phyloP scores from a whole-genome alignment of 139 green algal species.

The Helicosporidium sp. region DNA sequence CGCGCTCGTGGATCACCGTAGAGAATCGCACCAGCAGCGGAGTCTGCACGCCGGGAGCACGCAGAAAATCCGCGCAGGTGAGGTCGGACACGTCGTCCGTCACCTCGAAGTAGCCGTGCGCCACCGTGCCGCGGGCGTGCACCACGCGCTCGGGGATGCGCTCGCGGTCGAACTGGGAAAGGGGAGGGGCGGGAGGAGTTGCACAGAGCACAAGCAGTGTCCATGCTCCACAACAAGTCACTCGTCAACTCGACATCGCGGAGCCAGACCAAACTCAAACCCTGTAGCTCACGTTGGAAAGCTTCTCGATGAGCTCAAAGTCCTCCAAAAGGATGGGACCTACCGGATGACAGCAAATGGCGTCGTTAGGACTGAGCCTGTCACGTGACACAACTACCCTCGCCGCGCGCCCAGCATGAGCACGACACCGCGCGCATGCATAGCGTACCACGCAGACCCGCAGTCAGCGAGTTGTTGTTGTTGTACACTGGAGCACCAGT shows the following conservation, averaged over 20 bases:
- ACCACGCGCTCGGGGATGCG: slow-evolving; percentile 89
- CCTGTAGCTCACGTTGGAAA: slow-evolving; percentile 44
- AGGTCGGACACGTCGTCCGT: slow-evolving; percentile 87
- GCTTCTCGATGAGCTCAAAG: slow-evolving; percentile 87
- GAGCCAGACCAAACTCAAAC: background rate
- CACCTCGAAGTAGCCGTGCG: slow-evolving; percentile 96
- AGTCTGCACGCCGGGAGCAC: slow-evolving; percentile 77
- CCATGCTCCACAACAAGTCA: too few species aligned
- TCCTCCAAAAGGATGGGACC: slow-evolving; percentile 61
- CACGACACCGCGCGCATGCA: too few species aligned
- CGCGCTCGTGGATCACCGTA: slow-evolving; percentile 70
- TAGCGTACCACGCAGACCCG: slow-evolving; percentile 38
- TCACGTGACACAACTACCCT: too few species aligned
- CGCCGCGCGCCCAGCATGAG: too few species aligned
- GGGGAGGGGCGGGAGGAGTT: background rate
- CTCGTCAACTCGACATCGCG: background rate
- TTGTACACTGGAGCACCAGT: slow-evolving; percentile 71
- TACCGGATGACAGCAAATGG: too few species aligned
- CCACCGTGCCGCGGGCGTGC: slow-evolving; percentile 70
- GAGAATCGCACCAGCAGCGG: slow-evolving; percentile 83
- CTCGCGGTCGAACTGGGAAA: slow-evolving; percentile 68
- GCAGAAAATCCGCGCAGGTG: slow-evolving; percentile 83
- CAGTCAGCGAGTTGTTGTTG: slow-evolving; percentile 79
- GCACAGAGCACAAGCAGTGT: background rate
- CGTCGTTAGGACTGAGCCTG: too few species aligned